Base-by-base conservation (phyloP, 2,329 filamentous ascomycete species). In the Pseudocercospora vitis region DNA sequence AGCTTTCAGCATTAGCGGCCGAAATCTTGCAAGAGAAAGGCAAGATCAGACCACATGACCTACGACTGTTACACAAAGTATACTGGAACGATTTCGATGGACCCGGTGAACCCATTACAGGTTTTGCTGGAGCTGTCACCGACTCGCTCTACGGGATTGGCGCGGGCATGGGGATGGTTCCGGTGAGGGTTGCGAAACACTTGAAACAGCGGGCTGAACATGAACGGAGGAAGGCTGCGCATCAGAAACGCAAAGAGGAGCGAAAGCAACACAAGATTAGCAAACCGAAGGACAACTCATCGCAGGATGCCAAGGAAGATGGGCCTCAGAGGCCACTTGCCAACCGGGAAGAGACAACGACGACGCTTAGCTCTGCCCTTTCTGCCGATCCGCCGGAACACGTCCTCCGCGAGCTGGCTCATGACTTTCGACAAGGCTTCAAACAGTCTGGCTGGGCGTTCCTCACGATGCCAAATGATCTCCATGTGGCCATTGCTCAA, bases 381-480 rank as follows among this genome's bases (percentile, higher is more conserved):
- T 68, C 68, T 5, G 59, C 65, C 3, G 63, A 63, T 21, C 65
- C 68, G 2, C 42, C 61, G 7, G 63, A 64, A 28, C 61, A 64
- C 4, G 50, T 70, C 14, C 57, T 61, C 2, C 54, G 59, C 4
- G 65, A 70, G 48, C 50, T 71, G 21, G 84, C 83, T 1, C 73
- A 87, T 9, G 82, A 81, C 42, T 84, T 87, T 6, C 81, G 83
- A 1, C 86, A 83, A 61, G 84, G 86, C 1, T 80, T 91, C 29
- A 80, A 82, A 18, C 82, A 84, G n/a, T 86, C 94, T 44, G 82
- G 91, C 4, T 80, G 81, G 8, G 85, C 87, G n/a, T 83, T 88
- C 4, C 77, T 92, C 55, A 89, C 88, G 63, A 86, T 86, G 1
- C 91, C 91, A 0, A 86, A 94, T 79, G 89, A 95, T 68, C 87